Base-by-base conservation (phyloP, 352 stramenopile species). In the Phytophthora pisi region DNA sequence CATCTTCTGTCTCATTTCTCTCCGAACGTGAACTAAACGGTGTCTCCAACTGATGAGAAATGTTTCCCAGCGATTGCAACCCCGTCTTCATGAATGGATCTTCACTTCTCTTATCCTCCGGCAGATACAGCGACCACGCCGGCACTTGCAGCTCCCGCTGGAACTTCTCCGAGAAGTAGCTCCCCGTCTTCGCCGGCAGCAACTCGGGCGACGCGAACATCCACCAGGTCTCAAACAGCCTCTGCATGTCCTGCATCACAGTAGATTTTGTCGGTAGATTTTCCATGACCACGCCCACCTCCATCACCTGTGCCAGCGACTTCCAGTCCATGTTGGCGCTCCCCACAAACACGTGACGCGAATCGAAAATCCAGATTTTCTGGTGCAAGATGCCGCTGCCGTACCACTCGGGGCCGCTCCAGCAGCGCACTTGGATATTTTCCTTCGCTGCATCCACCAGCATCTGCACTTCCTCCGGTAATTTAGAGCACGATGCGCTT, bases 251-350 rank as follows among this genome's bases (percentile, higher is more conserved):
- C 11, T 70, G 59, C n/a, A 91, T 72, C 8, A 88, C 45, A 0
- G 58, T 38, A 6, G 75, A 82, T 24, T 49, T 52, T 0, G 70
- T 50, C n/a, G 66, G 52, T 30, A 89, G 60, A 46, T 88, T 62
- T 51, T 88, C 68, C 23, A 94, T 64, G 8, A 91, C 20, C 10
- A 95, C 79, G 18, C 88, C 88, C n/a, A 94, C 70, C 36, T 95
- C 88, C 85, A 93, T 94, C 20, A 95, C 88, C 60, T 95, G 86
- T 36, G 84, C 76, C 28, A 95, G 68, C 46, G 82, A 90, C 66
- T 94, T 92, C 86, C 88, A 95, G 72, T 95, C 88, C 86, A 94
- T 94, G 64, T 94, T 95, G 58, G 82, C 82, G 52, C 86, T 94
- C 4, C 86, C 88, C 15, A 95, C 70, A 67, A 94, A 94, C 57